Evolutionary conservation across 495 filamentous ascomycete genomes (phyloP).

Genomic region (Geoglossum glabrum): DNA sequence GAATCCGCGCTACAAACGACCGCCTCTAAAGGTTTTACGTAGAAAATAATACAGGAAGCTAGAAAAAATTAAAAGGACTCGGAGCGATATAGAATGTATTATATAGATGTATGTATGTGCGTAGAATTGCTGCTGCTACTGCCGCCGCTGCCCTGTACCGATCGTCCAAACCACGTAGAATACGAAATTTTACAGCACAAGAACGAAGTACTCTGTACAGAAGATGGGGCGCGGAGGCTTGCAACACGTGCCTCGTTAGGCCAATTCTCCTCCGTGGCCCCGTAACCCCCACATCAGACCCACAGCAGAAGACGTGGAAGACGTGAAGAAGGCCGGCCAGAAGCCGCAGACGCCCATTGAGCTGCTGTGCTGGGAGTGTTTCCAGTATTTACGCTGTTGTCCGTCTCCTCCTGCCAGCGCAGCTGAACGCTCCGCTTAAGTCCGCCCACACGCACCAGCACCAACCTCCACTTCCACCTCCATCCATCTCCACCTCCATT

Average conservation of each 20-base stretch:
- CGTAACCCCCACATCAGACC: background rate
- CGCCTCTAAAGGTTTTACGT: constrained; percentile 22
- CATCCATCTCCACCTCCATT: too few species aligned
- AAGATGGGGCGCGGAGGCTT: too few species aligned
- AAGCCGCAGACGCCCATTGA: background rate
- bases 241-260: too few species aligned
- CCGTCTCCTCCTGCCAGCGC: background rate
- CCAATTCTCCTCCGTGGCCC: background rate
- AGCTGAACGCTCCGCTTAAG: background rate
- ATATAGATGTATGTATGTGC: too few species aligned
- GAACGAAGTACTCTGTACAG: too few species aligned
- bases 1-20: constrained; percentile 19
- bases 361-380: background rate
- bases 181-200: background rate
- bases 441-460: background rate
- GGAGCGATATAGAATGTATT: too few species aligned
- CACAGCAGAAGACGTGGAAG: background rate
- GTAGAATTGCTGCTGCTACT: too few species aligned
- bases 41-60: constrained; percentile 1
- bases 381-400: too few species aligned
- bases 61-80: background rate
- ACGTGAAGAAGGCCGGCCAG: constrained; percentile 12
- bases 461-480: too few species aligned
- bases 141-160: too few species aligned
- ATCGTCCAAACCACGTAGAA: too few species aligned